These are phyloP conservation scores for Sambucus nigra DNA, from an alignment of 129 eudicot genomes.

Conservation along the genomic window DNA sequence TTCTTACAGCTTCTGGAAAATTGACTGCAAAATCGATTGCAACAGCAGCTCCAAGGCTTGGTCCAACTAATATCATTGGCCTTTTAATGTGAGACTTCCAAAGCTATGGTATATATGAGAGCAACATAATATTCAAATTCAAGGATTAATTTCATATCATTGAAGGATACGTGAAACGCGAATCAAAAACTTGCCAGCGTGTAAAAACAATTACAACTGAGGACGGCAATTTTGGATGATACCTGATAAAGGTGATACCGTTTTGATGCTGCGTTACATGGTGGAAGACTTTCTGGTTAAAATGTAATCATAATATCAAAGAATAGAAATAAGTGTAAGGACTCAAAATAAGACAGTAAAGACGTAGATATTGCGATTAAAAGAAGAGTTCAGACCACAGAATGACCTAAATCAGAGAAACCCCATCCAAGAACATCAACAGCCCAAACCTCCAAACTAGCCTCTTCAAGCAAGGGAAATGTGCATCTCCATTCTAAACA, in stretches of 20 bases:
- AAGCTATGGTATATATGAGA: slow-evolving; percentile 10
- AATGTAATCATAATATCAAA: background rate
- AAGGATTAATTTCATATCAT: background rate
- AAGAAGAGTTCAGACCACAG: background rate
- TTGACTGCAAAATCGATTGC: slow-evolving; percentile 40
- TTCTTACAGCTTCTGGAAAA: slow-evolving; percentile 37
- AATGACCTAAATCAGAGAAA: slow-evolving; percentile 39
- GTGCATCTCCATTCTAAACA: slow-evolving; percentile 41
- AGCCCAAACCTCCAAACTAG: slow-evolving; percentile 40
- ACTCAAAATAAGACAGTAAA: background rate
- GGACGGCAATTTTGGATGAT: background rate
- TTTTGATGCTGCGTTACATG: slow-evolving; percentile 33
- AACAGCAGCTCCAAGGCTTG: slow-evolving; percentile 48
- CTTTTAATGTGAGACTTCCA: slow-evolving; percentile 36
- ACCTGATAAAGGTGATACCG: slow-evolving; percentile 39
- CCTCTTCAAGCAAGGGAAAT: slow-evolving; percentile 32
- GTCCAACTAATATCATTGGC: slow-evolving; percentile 44
- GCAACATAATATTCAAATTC: background rate
- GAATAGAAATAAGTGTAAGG: background rate
- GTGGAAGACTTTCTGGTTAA: slow-evolving; percentile 22
- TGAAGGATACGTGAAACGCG: background rate
- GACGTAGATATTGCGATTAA: background rate
- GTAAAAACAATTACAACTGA: too few relatives aligned
- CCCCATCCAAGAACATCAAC: slow-evolving; percentile 50
- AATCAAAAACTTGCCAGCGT: too few relatives aligned